Conservation (phyloP, 1,284 basidiomycete species). For the Coniferiporia sulphurascens region DNA sequence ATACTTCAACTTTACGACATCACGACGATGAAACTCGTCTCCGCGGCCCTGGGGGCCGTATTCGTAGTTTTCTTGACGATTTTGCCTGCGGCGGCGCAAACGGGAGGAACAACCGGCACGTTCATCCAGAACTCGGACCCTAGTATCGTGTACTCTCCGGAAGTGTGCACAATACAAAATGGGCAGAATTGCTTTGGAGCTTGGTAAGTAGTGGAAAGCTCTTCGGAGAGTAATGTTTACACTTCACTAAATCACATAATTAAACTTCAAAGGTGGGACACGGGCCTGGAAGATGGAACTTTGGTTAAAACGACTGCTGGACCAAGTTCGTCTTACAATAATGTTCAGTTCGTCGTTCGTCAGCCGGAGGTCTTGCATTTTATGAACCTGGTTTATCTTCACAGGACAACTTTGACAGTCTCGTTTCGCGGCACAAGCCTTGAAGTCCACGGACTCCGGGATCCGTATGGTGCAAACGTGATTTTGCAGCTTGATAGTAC, state of each 20-base stretch:
- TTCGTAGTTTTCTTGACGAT: background rate
- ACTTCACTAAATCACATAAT: background rate
- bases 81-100: background rate
- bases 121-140: constrained; percentile 13
- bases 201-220: constrained; percentile 10
- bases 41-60: constrained; percentile 14
- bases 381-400: background rate
- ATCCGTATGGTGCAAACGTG: constrained; percentile 13
- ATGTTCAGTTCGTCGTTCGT: constrained; percentile 8
- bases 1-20: no score
- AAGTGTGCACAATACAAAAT: constrained; percentile 2
- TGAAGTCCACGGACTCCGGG: constrained; percentile 11
- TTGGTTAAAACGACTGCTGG: constrained; percentile 14
- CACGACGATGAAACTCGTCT: background rate
- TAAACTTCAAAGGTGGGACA: constrained; percentile 14
- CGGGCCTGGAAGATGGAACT: constrained; percentile 4
- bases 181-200: constrained; percentile 5
- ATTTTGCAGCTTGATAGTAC: constrained; percentile 14
- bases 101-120: background rate
- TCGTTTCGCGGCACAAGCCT: constrained; percentile 15
- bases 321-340: constrained; percentile 6
- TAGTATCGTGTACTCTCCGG: constrained; percentile 11
- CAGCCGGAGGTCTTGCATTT: background rate
- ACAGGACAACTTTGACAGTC: constrained; percentile 7
- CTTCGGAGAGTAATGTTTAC: background rate